A percentile compares a stretch with the other conserved stretches of the same genome.
phyloP scores from a whole-genome alignment of 495 filamentous ascomycete species.

The Xylaria acuta region DNA sequence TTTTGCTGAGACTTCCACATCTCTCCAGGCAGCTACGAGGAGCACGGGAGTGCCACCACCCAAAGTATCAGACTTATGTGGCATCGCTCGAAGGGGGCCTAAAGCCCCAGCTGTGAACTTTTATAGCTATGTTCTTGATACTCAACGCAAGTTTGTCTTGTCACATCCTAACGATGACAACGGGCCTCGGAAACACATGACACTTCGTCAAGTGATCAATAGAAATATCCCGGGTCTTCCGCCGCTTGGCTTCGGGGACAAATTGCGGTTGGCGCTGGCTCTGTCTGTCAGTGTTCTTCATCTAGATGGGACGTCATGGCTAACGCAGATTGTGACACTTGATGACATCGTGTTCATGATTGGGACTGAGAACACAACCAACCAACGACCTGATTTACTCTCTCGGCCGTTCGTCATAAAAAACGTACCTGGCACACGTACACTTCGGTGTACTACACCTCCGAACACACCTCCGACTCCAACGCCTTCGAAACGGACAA shows the following conservation, averaged over 20 bases:
- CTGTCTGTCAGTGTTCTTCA: slow-evolving; percentile 25
- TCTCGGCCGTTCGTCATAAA: background rate
- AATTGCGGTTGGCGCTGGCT: slow-evolving; percentile 27
- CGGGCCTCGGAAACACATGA: background rate
- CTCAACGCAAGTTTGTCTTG: background rate
- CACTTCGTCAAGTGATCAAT: slow-evolving; percentile 12
- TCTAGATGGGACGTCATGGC: slow-evolving; percentile 26
- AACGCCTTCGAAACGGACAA: background rate
- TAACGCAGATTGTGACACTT: slow-evolving; percentile 25
- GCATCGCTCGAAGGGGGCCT: background rate
- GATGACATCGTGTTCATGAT: slow-evolving; percentile 24
- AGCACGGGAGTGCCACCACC: background rate
- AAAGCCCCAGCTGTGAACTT: background rate
- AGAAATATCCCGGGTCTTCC: background rate
- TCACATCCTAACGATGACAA: background rate
- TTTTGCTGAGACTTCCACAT: background rate
- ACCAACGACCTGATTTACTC: background rate
- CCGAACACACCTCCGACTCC: background rate
- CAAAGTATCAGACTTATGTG: background rate
- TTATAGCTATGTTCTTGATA: background rate
- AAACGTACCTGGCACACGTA: background rate
- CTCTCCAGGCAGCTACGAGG: background rate
- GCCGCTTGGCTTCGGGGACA: background rate
- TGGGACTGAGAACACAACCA: background rate
- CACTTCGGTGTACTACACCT: too few species aligned